phyloP scores from a whole-genome alignment of 306 rosid species.

The Abrus pulchellus region DNA sequence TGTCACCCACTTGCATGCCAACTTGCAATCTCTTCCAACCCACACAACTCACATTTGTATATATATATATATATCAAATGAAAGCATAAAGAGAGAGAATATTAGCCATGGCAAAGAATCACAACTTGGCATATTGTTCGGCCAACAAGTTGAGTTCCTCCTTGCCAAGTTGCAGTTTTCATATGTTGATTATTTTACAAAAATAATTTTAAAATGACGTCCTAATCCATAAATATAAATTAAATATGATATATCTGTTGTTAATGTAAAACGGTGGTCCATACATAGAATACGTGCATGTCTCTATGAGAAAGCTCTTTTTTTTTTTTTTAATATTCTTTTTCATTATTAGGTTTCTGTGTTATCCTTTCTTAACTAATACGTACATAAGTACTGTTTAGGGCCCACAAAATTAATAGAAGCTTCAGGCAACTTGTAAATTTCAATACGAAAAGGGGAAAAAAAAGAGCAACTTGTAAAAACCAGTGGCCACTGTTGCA shows the following conservation, averaged over 20 bases:
- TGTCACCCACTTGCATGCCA: constrained; percentile 66
- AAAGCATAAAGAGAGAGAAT: constrained; percentile 24
- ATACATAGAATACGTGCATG: constrained; percentile 34
- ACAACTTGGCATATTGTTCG: constrained; percentile 63
- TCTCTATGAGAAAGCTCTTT: constrained; percentile 15
- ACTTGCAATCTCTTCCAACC: constrained; percentile 58
- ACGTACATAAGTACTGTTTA: constrained; percentile 14
- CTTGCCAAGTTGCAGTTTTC: constrained; percentile 52
- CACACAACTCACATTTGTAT: constrained; percentile 35
- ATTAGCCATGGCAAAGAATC: constrained; percentile 16
- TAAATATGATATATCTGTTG: neutral
- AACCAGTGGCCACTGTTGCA: constrained; percentile 20
- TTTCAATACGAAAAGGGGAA: neutral
- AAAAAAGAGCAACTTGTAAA: constrained; percentile 36
- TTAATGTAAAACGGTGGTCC: neutral
- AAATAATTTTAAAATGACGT: constrained; percentile 27
- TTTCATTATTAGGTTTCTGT: neutral
- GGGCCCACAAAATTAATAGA: constrained; percentile 32
- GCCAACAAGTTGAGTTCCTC: constrained; percentile 53
- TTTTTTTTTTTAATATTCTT: neutral
- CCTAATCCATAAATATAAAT: constrained; percentile 26
- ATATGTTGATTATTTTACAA: constrained; percentile 43
- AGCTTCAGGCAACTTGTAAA: constrained; percentile 45
- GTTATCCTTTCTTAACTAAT: constrained; percentile 31
- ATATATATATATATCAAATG: neutral